These are phyloP conservation scores for Cystofilobasidium ferigula DNA, from an alignment of 768 basidiomycete genomes.

Conservation along the genomic window DNA sequence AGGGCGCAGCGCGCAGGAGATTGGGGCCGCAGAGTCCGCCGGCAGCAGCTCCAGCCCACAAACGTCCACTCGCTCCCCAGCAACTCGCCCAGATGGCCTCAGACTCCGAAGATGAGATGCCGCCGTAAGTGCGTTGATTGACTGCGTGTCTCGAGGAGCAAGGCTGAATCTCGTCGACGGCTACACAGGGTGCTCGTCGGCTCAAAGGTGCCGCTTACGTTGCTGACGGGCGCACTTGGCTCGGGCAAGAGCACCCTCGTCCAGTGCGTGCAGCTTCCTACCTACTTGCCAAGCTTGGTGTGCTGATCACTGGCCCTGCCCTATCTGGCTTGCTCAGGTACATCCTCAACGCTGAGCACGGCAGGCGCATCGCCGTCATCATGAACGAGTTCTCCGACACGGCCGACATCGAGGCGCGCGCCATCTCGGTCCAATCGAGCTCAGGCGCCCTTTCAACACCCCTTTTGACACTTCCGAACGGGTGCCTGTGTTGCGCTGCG, in stretches of 20 bases:
- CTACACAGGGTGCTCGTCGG: conserved; percentile 23
- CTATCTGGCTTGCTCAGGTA: background rate
- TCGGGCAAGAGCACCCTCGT: conserved; percentile 23
- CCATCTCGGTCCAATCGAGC: conserved; percentile 19
- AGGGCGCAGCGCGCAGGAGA: too few relatives aligned
- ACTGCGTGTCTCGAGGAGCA: too few relatives aligned
- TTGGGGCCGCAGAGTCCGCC: too few relatives aligned
- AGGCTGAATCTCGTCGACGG: background rate
- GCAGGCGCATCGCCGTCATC: conserved; percentile 25
- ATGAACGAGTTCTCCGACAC: conserved; percentile 28
- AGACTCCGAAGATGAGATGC: conserved; percentile 24
- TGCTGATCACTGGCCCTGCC: background rate
- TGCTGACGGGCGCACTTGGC: conserved; percentile 23
- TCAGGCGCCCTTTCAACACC: conserved; percentile 12
- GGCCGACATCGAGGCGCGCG: conserved; percentile 23
- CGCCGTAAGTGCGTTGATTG: conserved; percentile 16
- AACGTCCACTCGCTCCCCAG: too few relatives aligned
- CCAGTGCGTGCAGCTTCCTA: conserved; percentile 7
- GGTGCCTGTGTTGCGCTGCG: conserved; percentile 96
- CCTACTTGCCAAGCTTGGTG: too few relatives aligned
- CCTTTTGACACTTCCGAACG: conserved; percentile 42
- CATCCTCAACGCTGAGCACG: conserved; percentile 25
- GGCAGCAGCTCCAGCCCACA: too few relatives aligned
- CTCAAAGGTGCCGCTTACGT: conserved; percentile 20
- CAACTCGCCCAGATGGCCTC: too few relatives aligned